Conservation (phyloP, 2,329 filamentous ascomycete genomes). For the Cladorrhinum sp. region DNA sequence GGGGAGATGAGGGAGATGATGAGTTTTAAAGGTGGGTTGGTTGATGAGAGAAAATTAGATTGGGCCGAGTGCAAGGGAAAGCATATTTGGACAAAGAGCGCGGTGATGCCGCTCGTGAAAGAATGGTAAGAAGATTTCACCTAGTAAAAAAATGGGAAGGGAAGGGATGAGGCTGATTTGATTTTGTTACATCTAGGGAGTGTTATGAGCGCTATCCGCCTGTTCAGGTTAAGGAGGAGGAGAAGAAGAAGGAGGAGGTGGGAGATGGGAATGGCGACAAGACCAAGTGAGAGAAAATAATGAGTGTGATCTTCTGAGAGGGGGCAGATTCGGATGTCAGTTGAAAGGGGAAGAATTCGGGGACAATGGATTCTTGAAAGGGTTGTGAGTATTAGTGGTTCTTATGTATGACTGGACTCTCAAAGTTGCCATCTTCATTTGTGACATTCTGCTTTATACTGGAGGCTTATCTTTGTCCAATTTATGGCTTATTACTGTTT, state of each 20-base stretch:
- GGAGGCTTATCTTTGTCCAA: too few relatives aligned
- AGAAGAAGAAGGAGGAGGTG: not conserved
- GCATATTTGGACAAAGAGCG: conserved; percentile 33
- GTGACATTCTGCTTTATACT: too few relatives aligned
- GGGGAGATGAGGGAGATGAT: conserved; percentile 18
- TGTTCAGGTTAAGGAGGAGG: not conserved
- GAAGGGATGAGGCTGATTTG: not conserved
- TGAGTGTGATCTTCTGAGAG: too few relatives aligned
- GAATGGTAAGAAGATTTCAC: conserved; percentile 20
- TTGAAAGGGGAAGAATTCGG: too few relatives aligned
- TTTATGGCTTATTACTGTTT: too few relatives aligned
- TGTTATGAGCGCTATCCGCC: conserved; percentile 17
- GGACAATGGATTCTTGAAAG: too few relatives aligned
- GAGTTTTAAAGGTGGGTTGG: not conserved
- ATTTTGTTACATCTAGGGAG: not conserved
- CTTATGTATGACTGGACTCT: too few relatives aligned
- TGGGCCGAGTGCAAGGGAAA: conserved; percentile 27
- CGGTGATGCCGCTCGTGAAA: conserved; percentile 30
- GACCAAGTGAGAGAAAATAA: not conserved
- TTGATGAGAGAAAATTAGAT: conserved; percentile 21
- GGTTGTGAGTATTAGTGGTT: too few relatives aligned
- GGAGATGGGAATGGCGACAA: not conserved
- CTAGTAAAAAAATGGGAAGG: not conserved
- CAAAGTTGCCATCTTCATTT: too few relatives aligned
- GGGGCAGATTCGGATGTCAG: too few relatives aligned